phyloP scores from a whole-genome alignment of 495 filamentous ascomycete species.

The Penicillium turbatum region DNA sequence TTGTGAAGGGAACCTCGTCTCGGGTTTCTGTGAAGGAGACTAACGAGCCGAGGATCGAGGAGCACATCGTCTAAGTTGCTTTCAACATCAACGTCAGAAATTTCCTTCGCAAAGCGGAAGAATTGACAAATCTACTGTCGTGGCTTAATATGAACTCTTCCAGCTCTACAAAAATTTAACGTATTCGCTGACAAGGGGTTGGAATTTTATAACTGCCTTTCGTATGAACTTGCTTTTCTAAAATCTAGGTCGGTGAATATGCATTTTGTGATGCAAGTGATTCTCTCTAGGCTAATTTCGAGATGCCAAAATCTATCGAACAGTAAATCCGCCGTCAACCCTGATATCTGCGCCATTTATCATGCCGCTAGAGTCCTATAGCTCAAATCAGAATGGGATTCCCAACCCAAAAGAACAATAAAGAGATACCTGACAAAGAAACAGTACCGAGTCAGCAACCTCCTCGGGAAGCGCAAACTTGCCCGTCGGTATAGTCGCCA shows the following conservation, averaged over 20 bases:
- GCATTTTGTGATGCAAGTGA: too few species aligned
- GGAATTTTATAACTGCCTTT: too few species aligned
- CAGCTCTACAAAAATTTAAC: too few species aligned
- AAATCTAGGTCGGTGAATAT: too few species aligned
- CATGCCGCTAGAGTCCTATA: conserved; percentile 42
- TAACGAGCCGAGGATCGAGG: conserved; percentile 14
- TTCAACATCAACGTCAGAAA: too few species aligned
- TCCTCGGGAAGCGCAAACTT: conserved; percentile 43
- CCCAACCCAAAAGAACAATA: not conserved
- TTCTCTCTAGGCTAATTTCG: too few species aligned
- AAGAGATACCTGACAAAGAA: conserved; percentile 33
- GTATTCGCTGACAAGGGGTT: too few species aligned
- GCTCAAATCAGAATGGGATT: conserved; percentile 5
- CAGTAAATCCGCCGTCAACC: conserved; percentile 41
- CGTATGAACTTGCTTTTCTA: too few species aligned
- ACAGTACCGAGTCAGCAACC: conserved; percentile 37
- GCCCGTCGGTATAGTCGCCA: conserved; percentile 36
- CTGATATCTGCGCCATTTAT: conserved; percentile 43
- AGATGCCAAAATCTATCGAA: conserved; percentile 17
- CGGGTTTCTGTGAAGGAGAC: conserved; percentile 18
- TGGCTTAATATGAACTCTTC: not conserved
- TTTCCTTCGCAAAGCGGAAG: too few species aligned
- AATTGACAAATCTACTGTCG: not conserved
- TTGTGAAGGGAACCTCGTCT: conserved; percentile 14
- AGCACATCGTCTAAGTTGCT: conserved; percentile 14